Conservation (phyloP, 2,329 filamentous ascomycete species). For the Colletotrichum chlorophyti region DNA sequence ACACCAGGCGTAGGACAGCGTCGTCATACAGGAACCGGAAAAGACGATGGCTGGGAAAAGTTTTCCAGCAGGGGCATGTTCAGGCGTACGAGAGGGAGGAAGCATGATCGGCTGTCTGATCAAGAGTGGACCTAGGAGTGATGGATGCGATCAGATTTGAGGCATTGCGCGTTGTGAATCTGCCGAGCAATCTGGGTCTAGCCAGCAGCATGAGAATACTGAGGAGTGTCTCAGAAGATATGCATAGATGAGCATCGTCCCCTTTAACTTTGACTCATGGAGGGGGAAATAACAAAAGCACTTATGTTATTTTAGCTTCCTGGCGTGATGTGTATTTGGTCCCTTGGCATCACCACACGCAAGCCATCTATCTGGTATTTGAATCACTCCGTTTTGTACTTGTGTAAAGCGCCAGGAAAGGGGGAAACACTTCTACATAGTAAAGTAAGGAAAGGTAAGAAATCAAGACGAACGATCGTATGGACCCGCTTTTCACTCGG, state of each 20-base stretch:
- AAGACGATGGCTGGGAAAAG: neutral
- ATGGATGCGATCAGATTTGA: neutral
- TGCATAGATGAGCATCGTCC: neutral
- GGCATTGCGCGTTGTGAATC: neutral
- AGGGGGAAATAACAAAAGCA: conserved; percentile 14
- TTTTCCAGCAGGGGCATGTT: neutral
- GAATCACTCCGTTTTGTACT: no score
- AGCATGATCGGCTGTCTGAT: conserved; percentile 14
- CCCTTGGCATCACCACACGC: no score
- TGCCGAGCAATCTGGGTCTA: neutral
- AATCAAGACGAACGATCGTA: no score
- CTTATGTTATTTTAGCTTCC: no score
- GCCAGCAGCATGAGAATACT: neutral
- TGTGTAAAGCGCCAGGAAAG: no score
- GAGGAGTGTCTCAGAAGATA: neutral
- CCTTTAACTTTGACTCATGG: neutral
- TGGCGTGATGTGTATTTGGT: no score
- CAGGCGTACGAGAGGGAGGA: conserved; percentile 10
- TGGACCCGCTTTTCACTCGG: no score
- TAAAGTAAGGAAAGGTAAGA: no score
- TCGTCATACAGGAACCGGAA: neutral
- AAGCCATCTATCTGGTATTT: no score
- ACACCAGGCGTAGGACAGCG: conserved; percentile 3
- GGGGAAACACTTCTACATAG: no score
- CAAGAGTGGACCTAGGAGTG: neutral